Conservation (phyloP, 2,329 filamentous ascomycete species). For the Nemania diffusa region DNA sequence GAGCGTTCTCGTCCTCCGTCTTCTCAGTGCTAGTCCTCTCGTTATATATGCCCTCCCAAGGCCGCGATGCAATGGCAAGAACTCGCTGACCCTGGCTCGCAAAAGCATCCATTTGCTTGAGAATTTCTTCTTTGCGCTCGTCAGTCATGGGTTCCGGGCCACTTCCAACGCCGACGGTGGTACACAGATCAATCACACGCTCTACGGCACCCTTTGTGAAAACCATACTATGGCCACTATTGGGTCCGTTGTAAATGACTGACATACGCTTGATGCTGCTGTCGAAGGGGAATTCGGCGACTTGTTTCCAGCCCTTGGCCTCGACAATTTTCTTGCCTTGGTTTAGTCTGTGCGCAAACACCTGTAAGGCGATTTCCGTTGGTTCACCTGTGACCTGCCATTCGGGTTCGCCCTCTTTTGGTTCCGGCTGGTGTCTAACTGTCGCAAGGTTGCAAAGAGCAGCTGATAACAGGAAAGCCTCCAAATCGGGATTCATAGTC, state of each 20-base stretch:
- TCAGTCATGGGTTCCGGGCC: constrained; percentile 60
- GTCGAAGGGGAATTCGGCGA: constrained; percentile 82
- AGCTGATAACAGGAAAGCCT: constrained; percentile 63
- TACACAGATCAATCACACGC: constrained; percentile 67
- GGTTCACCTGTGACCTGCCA: constrained; percentile 78
- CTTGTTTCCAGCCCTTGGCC: constrained; percentile 66
- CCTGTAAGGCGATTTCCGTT: constrained; percentile 80
- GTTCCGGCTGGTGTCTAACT: constrained; percentile 64
- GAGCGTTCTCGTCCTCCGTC: constrained; percentile 53
- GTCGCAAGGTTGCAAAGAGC: constrained; percentile 75
- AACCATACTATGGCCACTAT: constrained; percentile 59
- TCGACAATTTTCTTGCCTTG: constrained; percentile 65
- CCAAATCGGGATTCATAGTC: constrained; percentile 61
- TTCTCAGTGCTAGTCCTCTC: constrained; percentile 39
- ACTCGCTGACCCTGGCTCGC: constrained; percentile 77
- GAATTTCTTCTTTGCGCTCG: constrained; percentile 60
- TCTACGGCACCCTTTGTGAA: constrained; percentile 73
- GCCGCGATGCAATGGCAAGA: constrained; percentile 74
- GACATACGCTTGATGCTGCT: constrained; percentile 83
- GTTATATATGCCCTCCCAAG: constrained; percentile 62
- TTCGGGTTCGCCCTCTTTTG: constrained; percentile 61
- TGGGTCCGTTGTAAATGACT: constrained; percentile 71
- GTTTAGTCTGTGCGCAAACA: constrained; percentile 76
- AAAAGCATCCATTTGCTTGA: constrained; percentile 66
- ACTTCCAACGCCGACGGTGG: constrained; percentile 57